Percentiles rank a stretch among this genome's conserved stretches.
phyloP scores from a whole-genome alignment of 2,329 filamentous ascomycete genomes.

The Claviceps monticola region DNA sequence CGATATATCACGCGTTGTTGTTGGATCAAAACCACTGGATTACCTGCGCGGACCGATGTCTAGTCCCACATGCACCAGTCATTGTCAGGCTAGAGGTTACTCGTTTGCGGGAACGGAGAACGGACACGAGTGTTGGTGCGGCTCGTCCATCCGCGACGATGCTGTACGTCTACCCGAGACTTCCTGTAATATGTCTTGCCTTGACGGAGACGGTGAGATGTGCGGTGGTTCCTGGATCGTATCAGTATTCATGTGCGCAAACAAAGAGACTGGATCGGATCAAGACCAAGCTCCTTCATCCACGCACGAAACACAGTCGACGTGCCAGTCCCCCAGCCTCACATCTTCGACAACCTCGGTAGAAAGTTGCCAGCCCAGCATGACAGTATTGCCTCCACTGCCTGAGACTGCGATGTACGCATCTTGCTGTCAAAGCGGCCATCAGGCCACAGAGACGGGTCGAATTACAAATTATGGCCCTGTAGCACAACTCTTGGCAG shows the following conservation, averaged over 20 bases:
- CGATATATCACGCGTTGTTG: constrained; percentile 10
- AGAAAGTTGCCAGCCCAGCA: neutral
- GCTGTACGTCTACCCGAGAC: constrained; percentile 12
- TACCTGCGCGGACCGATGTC: constrained; percentile 27
- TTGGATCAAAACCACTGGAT: constrained; percentile 12
- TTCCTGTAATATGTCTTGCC: constrained; percentile 12
- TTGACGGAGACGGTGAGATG: constrained; percentile 6
- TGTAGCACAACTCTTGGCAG: constrained; percentile 4
- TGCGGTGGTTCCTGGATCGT: constrained; percentile 17
- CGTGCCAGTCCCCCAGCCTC: neutral
- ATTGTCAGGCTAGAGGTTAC: constrained; percentile 28
- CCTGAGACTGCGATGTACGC: neutral
- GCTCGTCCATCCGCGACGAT: constrained; percentile 13
- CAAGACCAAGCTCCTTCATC: neutral
- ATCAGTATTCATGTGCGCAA: constrained; percentile 9
- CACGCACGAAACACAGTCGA: neutral
- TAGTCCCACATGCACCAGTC: constrained; percentile 31
- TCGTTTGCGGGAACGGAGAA: constrained; percentile 36
- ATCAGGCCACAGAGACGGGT: neutral
- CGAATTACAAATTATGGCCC: neutral
- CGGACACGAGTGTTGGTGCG: constrained; percentile 38
- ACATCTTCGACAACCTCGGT: neutral
- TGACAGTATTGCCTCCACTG: neutral
- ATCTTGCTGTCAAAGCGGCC: neutral
- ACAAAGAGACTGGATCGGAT: neutral